phyloP scores from a whole-genome alignment of 2,329 filamentous ascomycete genomes.

The Neurospora sp. region DNA sequence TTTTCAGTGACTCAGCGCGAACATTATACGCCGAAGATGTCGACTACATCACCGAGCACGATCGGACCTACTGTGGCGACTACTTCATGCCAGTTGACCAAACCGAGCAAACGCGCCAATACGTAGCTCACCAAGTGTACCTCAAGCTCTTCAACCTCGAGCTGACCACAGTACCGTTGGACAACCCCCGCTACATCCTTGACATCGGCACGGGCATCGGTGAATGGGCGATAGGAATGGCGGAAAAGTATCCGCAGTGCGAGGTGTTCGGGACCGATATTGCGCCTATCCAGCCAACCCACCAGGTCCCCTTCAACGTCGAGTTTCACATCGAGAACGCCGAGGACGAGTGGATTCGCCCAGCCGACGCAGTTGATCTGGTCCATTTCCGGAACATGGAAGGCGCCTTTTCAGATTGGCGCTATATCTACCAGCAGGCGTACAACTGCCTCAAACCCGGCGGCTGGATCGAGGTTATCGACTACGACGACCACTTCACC shows the following conservation, averaged over 20 bases:
- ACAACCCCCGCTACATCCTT: constrained; percentile 34
- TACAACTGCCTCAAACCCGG: constrained; percentile 45
- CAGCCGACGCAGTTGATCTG: constrained; percentile 41
- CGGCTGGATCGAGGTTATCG: constrained; percentile 46
- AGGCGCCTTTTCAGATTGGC: constrained; percentile 47
- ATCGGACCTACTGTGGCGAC: constrained; percentile 46
- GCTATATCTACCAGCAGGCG: constrained; percentile 41
- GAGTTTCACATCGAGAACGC: constrained; percentile 52
- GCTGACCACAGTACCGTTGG: constrained; percentile 24
- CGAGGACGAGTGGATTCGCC: constrained; percentile 46
- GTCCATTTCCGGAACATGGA: constrained; percentile 47
- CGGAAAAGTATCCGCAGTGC: constrained; percentile 40
- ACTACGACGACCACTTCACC: constrained; percentile 38
- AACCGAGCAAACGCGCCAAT: constrained; percentile 32
- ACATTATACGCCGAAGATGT: constrained; percentile 24
- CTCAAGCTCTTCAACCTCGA: constrained; percentile 23
- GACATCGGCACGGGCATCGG: constrained; percentile 52
- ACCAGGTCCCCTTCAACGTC: constrained; percentile 44
- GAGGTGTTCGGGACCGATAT: constrained; percentile 51
- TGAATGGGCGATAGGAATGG: constrained; percentile 42
- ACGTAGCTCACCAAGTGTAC: constrained; percentile 24
- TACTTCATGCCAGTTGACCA: constrained; percentile 53
- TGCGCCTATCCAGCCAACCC: constrained; percentile 44
- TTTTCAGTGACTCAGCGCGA: constrained; percentile 21
- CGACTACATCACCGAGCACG: constrained; percentile 44